Conservation (phyloP, 2,329 filamentous ascomycete genomes). For the Fusarium papillatum region DNA sequence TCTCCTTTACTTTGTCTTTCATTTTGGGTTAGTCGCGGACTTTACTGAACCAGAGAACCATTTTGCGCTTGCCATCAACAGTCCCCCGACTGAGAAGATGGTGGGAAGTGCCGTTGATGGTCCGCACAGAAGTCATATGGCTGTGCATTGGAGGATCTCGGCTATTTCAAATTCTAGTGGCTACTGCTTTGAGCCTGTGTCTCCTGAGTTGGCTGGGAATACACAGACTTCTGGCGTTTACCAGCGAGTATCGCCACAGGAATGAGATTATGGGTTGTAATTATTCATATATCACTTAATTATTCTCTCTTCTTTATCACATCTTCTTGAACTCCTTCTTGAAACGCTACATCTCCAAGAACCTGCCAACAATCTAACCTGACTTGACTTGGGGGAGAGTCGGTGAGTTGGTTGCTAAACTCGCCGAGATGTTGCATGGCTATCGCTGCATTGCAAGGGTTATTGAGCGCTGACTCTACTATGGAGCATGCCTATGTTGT, state of each 20-base stretch:
- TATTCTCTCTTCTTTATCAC: neutral
- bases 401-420: neutral
- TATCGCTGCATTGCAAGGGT: neutral
- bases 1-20: neutral
- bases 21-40: neutral
- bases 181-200: neutral
- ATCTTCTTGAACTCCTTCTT: neutral
- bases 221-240: neutral
- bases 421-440: neutral
- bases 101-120: neutral
- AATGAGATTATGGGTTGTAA: neutral
- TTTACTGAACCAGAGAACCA: neutral
- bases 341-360: neutral
- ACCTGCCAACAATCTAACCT: neutral
- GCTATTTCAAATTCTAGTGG: neutral
- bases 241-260: neutral
- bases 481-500: neutral
- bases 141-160: neutral
- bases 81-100: neutral
- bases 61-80: neutral
- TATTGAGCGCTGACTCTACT: neutral
- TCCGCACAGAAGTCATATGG: neutral
- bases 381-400: neutral
- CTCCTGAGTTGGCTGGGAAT: neutral
- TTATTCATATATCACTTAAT: neutral